Evolutionary conservation across 805 yeast genomes (phyloP), one percentile per base, ranked within the genome.

Genomic region (Spathaspora girioi): DNA sequence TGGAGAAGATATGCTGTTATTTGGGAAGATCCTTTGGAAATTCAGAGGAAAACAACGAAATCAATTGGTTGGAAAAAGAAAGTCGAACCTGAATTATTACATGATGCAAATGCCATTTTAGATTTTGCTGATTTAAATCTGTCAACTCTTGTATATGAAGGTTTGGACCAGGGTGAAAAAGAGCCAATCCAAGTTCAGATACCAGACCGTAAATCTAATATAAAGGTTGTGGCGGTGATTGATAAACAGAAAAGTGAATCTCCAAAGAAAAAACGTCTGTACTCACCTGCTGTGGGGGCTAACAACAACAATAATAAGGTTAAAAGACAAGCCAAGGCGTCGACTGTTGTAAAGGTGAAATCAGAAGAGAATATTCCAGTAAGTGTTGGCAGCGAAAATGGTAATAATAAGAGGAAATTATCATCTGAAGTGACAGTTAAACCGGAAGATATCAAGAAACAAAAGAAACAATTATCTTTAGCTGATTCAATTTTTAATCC

Each of bases 1-100:
- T 93, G 98, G 98, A 78, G 97, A 65, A 72, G 96, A 40, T 93
- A 93, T 66, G 97, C 91, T 0, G 84, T 89, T 0, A 76, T 74
- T 9, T 94, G 98, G 98, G 89, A 85, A 56, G 83, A 82, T 32
- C 97, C 97, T 0, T 58, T 68, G 20, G 90, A 84, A 49, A 83
- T 89, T 0, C 67, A 82, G 43, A 80, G 76, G 62, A 81, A 79
- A 52, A 65, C 60, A 35, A 59, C 68, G 14, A 66, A 63, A 45
- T 63, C 82, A 12, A 78, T 80, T 18, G 76, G 75, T 38, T 81
- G 84, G 84, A 81, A 77, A 56, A 78, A 79, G 55, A 78, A 76
- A 50, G 66, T 87, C 1, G 97, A 92, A 56, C 73, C 77, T 53
- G 97, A 85, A 59, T 70, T 81, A 32, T 64, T 83, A 0, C 76